Conservation (phyloP, 140 eudicot species). For the Flaveria floridana region DNA sequence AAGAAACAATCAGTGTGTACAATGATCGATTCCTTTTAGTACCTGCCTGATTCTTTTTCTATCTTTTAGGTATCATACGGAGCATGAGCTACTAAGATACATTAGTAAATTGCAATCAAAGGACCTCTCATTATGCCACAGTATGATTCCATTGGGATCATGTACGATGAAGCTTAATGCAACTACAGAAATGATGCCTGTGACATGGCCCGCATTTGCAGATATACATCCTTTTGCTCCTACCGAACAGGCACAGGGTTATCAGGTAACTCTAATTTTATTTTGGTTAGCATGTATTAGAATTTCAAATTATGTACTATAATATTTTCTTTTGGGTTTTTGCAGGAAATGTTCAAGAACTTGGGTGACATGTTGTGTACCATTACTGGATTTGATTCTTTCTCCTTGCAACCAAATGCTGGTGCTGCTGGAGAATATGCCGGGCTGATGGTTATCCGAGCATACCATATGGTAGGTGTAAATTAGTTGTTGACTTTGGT, state of each 20-base stretch:
- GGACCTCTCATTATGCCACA: constrained; percentile 90
- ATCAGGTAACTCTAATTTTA: constrained; percentile 45
- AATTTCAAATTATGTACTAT: background rate
- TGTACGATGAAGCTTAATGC: constrained; percentile 97
- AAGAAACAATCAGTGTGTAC: background rate
- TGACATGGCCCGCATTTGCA: constrained; percentile 81
- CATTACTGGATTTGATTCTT: constrained; percentile 84
- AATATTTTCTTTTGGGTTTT: background rate
- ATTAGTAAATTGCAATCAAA: constrained; percentile 64
- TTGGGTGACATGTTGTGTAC: constrained; percentile 81
- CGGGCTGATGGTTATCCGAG: constrained; percentile 97
- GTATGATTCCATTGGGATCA: constrained; percentile 95
- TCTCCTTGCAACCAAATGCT: constrained; percentile 96
- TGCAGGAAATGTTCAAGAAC: constrained; percentile 84
- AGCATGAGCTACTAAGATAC: constrained; percentile 94
- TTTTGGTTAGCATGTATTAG: background rate
- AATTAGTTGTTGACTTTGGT: background rate
- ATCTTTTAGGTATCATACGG: constrained; percentile 63
- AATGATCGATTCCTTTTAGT: background rate
- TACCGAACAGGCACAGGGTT: constrained; percentile 70
- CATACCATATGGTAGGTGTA: constrained; percentile 66
- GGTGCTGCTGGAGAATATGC: constrained; percentile 98
- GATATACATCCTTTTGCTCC: constrained; percentile 92
- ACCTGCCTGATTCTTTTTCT: background rate
- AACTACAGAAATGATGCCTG: constrained; percentile 95